A percentile compares a stretch with the other conserved stretches of the same genome.
phyloP scores from a whole-genome alignment of 148 eudicot genomes.

The Persicaria tinctoria region DNA sequence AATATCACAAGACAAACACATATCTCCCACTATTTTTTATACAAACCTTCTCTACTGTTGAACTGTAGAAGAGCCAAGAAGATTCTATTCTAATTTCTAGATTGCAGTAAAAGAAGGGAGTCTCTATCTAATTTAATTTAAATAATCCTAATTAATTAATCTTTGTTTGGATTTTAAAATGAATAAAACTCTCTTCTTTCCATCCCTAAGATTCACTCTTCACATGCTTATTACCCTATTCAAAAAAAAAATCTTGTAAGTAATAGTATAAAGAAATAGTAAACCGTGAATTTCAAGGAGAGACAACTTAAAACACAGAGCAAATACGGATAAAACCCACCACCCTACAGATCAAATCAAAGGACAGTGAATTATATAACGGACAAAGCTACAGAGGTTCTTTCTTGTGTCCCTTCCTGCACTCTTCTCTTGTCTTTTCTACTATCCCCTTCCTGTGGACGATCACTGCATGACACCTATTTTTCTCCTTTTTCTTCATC shows the following conservation, averaged over 20 bases:
- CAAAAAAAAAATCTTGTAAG: constrained; percentile 15
- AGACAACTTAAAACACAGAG: constrained; percentile 59
- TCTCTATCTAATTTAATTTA: neutral
- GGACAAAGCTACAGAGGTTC: constrained; percentile 47
- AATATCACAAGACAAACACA: constrained; percentile 13
- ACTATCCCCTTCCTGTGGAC: constrained; percentile 8
- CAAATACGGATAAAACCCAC: constrained; percentile 31
- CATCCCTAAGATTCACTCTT: constrained; percentile 14
- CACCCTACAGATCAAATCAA: constrained; percentile 9
- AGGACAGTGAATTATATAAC: constrained; percentile 21
- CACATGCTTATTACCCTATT: constrained; percentile 41
- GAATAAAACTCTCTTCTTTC: neutral
- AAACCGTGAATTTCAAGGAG: constrained; percentile 48
- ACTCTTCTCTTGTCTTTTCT: constrained; percentile 38
- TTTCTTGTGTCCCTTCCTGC: constrained; percentile 33
- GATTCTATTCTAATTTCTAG: constrained; percentile 57
- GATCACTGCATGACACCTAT: neutral
- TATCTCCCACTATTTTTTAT: constrained; percentile 10
- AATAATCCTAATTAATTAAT: neutral
- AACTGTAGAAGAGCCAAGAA: constrained; percentile 27
- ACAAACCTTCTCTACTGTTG: constrained; percentile 12
- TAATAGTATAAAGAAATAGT: constrained; percentile 15
- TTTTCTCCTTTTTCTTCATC: neutral
- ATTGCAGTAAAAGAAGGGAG: constrained; percentile 17
- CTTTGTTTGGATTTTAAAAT: neutral